phyloP scores from a whole-genome alignment of 352 stramenopile genomes.

The Globisporangium camurandrum region DNA sequence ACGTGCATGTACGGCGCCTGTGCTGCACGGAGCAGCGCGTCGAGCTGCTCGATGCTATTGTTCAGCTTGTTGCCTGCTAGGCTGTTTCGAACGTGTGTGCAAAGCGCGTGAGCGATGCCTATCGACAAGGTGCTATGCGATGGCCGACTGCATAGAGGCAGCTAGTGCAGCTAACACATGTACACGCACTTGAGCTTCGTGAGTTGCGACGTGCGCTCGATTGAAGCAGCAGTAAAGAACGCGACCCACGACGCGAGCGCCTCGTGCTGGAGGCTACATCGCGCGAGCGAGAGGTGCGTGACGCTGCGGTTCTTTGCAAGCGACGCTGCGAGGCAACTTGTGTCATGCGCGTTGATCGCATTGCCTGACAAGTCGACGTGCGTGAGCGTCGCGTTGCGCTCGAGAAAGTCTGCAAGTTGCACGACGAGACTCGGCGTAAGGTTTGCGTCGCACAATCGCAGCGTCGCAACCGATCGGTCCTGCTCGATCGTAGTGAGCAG shows the following conservation, averaged over 20 bases:
- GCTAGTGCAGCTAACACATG: constrained; percentile 2
- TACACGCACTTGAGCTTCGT: constrained; percentile 15
- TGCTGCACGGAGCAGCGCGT: constrained; percentile 15
- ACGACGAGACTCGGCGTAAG: constrained; percentile 34
- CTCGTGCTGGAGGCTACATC: constrained; percentile 25
- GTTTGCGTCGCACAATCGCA: constrained; percentile 19
- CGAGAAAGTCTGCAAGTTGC: constrained; percentile 38
- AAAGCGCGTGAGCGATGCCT: background rate
- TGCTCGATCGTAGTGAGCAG: constrained; percentile 16
- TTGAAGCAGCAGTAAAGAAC: constrained; percentile 14
- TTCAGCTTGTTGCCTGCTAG: constrained; percentile 37
- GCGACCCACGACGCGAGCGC: constrained; percentile 19
- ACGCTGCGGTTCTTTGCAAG: constrained; percentile 20
- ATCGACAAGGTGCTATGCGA: background rate
- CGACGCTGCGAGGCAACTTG: constrained; percentile 24
- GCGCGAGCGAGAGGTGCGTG: constrained; percentile 15
- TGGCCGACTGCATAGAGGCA: background rate
- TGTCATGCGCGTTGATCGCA: constrained; percentile 26
- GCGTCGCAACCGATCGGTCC: constrained; percentile 7
- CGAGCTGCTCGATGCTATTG: constrained; percentile 17
- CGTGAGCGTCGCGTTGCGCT: constrained; percentile 29
- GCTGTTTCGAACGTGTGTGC: constrained; percentile 3
- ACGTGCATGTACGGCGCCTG: constrained; percentile 15
- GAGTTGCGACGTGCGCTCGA: constrained; percentile 14
- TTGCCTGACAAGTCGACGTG: constrained; percentile 31